Percentiles rank a stretch among this genome's conserved stretches.
These are phyloP conservation scores for Lenzites betulinus DNA, from an alignment of 768 basidiomycete genomes.

Conservation along the genomic window DNA sequence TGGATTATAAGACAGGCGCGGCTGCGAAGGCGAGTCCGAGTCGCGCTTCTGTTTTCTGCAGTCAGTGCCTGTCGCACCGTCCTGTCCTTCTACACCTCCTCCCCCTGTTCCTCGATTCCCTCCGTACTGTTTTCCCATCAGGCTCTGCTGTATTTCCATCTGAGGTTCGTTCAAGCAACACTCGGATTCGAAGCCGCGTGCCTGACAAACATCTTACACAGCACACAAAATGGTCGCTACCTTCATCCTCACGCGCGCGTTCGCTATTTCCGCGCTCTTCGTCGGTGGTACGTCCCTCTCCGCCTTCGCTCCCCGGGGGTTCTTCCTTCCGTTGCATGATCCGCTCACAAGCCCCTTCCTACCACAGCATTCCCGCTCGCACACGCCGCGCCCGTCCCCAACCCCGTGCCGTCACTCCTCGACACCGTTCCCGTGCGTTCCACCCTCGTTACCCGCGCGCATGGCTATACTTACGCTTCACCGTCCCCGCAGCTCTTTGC, in stretches of 20 bases:
- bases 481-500: no score
- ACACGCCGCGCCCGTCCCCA: not conserved
- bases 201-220: not conserved
- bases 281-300: slow-evolving; percentile 11
- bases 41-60: no score
- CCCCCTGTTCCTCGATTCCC: no score
- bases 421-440: not conserved
- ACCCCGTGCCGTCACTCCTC: not conserved
- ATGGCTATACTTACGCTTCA: not conserved
- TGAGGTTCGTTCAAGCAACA: no score
- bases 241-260: slow-evolving; percentile 24
- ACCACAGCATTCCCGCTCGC: not conserved
- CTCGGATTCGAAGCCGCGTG: not conserved
- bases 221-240: slow-evolving; percentile 10
- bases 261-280: slow-evolving; percentile 24
- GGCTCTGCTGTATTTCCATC: no score
- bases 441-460: not conserved
- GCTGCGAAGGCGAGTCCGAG: not conserved
- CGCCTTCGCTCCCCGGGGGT: not conserved
- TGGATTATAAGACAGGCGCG: not conserved
- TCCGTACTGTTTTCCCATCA: no score
- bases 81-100: not conserved
- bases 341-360: not conserved
- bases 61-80: not conserved
- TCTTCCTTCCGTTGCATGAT: not conserved